phyloP scores from a whole-genome alignment of 768 basidiomycete species.

The Tricholoma sp. region DNA sequence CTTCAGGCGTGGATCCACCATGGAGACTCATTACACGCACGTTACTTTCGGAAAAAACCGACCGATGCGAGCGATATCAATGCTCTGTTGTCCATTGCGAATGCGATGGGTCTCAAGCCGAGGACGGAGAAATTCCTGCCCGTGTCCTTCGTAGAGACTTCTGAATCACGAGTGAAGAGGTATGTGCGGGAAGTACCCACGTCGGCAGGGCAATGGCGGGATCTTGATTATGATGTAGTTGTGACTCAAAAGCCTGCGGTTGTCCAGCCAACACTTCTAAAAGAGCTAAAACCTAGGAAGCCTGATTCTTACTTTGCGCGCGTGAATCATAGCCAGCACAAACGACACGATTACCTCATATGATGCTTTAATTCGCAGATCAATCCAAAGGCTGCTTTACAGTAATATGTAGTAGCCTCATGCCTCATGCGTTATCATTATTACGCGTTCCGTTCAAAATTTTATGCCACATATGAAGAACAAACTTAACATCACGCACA shows the following conservation, averaged over 20 bases:
- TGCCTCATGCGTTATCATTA: too few species aligned
- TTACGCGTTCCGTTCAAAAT: too few species aligned
- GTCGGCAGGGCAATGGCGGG: neutral
- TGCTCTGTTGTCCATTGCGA: constrained; percentile 1
- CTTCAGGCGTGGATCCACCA: constrained; percentile 8
- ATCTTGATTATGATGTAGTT: neutral
- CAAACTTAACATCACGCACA: too few species aligned
- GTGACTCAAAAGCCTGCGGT: neutral
- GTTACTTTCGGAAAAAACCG: constrained; percentile 3
- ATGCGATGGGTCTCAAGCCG: neutral
- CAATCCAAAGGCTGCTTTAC: too few species aligned
- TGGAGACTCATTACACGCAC: constrained; percentile 1
- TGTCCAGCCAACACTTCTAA: too few species aligned
- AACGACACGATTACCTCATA: too few species aligned
- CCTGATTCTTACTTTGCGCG: too few species aligned
- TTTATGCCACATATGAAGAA: too few species aligned
- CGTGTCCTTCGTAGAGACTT: neutral
- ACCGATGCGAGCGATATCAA: constrained; percentile 4
- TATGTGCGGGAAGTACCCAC: neutral
- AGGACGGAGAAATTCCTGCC: neutral
- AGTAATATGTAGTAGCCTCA: too few species aligned
- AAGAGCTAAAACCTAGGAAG: too few species aligned
- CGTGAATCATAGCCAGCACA: too few species aligned
- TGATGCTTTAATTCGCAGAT: too few species aligned
- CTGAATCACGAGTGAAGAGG: neutral